Conservation (phyloP, 306 rosid genomes). For the Casuarina glauca region DNA sequence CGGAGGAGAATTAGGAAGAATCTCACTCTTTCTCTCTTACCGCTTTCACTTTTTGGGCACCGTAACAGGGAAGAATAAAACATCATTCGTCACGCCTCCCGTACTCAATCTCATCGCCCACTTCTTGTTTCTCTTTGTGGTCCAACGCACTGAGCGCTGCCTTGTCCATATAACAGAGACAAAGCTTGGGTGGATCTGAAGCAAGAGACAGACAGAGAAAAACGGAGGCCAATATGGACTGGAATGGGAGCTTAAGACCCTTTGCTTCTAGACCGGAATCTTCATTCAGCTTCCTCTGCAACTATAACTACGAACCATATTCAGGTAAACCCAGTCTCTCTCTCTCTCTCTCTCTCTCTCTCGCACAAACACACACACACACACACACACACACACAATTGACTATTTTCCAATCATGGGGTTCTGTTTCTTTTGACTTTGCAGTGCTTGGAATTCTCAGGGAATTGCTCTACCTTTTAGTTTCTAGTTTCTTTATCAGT, state of each 20-base stretch:
- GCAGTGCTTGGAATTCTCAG: neutral
- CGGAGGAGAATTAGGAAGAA: slow-evolving; percentile 45
- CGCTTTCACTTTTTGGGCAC: slow-evolving; percentile 20
- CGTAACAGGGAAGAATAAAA: slow-evolving; percentile 36
- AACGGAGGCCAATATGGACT: slow-evolving; percentile 61
- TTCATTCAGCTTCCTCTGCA: slow-evolving; percentile 74
- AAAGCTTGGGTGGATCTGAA: slow-evolving; percentile 29
- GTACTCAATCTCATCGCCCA: slow-evolving; percentile 17
- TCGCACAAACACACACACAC: neutral
- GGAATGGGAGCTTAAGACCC: slow-evolving; percentile 65
- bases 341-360: slow-evolving; percentile 2
- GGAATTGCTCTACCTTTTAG: neutral
- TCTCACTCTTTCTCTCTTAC: slow-evolving; percentile 17
- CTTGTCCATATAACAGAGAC: slow-evolving; percentile 42
- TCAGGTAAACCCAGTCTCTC: slow-evolving; percentile 46
- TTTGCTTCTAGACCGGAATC: slow-evolving; percentile 63
- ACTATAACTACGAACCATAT: slow-evolving; percentile 55
- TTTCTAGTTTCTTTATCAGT: neutral
- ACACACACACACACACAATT: neutral
- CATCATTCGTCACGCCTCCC: slow-evolving; percentile 41
- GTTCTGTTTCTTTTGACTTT: slow-evolving; percentile 12
- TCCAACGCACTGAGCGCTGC: slow-evolving; percentile 35
- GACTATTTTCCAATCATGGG: slow-evolving; percentile 1
- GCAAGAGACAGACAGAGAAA: slow-evolving; percentile 22
- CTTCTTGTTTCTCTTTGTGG: slow-evolving; percentile 39